phyloP scores from a whole-genome alignment of 1,284 basidiomycete species.

The Papiliotrema nemorosa region DNA sequence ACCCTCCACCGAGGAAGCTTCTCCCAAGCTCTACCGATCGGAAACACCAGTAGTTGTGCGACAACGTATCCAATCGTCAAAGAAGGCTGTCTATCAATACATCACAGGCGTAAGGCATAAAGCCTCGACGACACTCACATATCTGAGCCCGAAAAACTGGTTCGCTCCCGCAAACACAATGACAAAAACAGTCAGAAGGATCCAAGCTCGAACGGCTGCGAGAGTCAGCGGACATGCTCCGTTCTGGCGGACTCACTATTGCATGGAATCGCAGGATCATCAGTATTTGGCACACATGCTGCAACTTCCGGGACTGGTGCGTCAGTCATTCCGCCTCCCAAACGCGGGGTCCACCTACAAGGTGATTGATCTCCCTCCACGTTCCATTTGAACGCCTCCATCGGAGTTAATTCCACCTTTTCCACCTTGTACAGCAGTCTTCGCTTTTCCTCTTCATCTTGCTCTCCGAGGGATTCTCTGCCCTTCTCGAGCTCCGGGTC shows the following conservation, averaged over 20 bases:
- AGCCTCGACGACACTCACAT: slow-evolving; percentile 8
- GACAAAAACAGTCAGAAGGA: slow-evolving; percentile 46
- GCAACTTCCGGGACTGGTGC: slow-evolving; percentile 24
- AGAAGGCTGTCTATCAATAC: slow-evolving; percentile 24
- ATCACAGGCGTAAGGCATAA: neutral
- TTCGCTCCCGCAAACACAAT: slow-evolving; percentile 65
- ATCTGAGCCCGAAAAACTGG: slow-evolving; percentile 46
- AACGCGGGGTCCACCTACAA: slow-evolving; percentile 9
- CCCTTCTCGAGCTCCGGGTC: too few relatives aligned
- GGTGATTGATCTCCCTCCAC: slow-evolving; percentile 30
- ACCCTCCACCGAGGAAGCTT: slow-evolving; percentile 16
- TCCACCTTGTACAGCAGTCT: neutral
- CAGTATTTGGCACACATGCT: slow-evolving; percentile 29
- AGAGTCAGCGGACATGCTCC: neutral
- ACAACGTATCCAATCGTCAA: slow-evolving; percentile 25
- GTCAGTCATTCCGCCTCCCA: neutral
- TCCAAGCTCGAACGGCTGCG: slow-evolving; percentile 20
- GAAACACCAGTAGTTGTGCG: slow-evolving; percentile 27
- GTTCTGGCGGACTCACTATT: slow-evolving; percentile 17
- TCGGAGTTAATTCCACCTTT: slow-evolving; percentile 18
- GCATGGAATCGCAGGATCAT: slow-evolving; percentile 20
- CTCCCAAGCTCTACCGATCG: slow-evolving; percentile 23
- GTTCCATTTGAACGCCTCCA: slow-evolving; percentile 18
- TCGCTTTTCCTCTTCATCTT: neutral
- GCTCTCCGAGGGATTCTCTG: too few relatives aligned